Base-by-base conservation (phyloP, 2,329 filamentous ascomycete species). In the Alternaria sp. region DNA sequence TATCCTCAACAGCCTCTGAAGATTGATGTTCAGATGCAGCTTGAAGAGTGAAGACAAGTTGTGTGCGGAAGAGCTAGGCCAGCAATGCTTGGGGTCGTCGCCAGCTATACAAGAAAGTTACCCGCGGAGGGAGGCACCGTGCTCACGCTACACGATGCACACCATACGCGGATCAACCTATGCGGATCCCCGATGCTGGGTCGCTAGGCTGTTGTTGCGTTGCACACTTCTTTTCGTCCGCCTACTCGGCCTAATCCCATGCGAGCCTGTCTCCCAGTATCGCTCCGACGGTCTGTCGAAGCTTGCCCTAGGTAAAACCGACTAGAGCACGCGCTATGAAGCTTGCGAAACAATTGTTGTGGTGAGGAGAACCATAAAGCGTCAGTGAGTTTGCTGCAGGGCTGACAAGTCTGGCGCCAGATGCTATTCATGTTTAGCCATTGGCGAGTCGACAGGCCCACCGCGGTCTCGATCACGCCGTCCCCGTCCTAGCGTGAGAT, bases 401-500 rank as follows among this genome's bases (percentile, higher is more conserved):
- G 34, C 43, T 49, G 24, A 49, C 16, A 39, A 24, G n/a, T 55
- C 32, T 20, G 43, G 24, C 32, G 36, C 49, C 36, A 44, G 36
- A 48, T 34, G 20, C 30, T 54, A 36, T 47, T 34, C 39, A 28
- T 34, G 34, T 47, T 55, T 48, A 51, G 54, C 44, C 39, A 47
- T 41, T 26, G 30, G 38, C 46, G 46, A 56, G 20, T 39, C 20
- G 28, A 38, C 14, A 39, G 51, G 44, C 38, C 52, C 44, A 43
- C 28, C n/a, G 43, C 43, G 47, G 49, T 59, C 59, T 62, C 56
- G 59, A 58, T 58, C 54, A 54, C 44, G 49, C 42, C 46, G 36
- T 53, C 39, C 24, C 41, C 34, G 51, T 51, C 48, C 53, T 41
- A 51, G 54, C 51, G 53, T 59, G 51, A 46, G 55, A 63, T 61